phyloP scores from a whole-genome alignment of 495 filamentous ascomycete species.

The Usnea hakonensis region DNA sequence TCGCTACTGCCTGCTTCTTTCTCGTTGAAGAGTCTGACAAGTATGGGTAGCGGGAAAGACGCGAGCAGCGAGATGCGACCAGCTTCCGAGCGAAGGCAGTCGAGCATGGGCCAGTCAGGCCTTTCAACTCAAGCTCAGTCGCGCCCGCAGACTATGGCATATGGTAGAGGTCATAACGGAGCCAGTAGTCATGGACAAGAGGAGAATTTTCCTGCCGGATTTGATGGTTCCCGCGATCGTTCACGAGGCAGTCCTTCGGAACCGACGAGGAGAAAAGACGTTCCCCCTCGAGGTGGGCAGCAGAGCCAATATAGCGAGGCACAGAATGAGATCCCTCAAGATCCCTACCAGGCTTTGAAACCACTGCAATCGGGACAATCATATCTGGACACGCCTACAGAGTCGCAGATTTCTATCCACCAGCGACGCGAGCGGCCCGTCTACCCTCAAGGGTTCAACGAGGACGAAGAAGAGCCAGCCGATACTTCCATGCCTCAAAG shows the following conservation, averaged over 20 bases:
- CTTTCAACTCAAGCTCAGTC: constrained; percentile 18
- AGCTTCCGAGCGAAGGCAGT: constrained; percentile 22
- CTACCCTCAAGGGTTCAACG: constrained; percentile 35
- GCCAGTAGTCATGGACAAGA: constrained; percentile 17
- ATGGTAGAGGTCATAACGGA: constrained; percentile 15
- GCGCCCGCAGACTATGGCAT: constrained; percentile 23
- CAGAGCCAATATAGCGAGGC: constrained; percentile 13
- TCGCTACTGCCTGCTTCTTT: constrained; percentile 73
- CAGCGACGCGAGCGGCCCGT: constrained; percentile 30
- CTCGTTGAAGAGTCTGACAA: constrained; percentile 51
- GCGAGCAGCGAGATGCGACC: constrained; percentile 16
- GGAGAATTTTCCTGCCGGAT: constrained; percentile 6
- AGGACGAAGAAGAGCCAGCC: constrained; percentile 33
- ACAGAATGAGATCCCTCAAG: constrained; percentile 16
- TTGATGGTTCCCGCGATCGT: constrained; percentile 21
- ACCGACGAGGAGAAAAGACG: constrained; percentile 16
- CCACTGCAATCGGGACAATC: constrained; percentile 15
- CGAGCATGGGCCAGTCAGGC: constrained; percentile 15
- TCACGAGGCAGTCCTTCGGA: constrained; percentile 9
- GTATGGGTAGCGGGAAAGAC: constrained; percentile 29
- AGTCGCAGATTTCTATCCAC: constrained; percentile 24
- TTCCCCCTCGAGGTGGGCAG: constrained; percentile 11
- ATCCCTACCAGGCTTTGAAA: constrained; percentile 7
- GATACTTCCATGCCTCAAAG: constrained; percentile 38
- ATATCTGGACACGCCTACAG: constrained; percentile 22